Conservation (phyloP, 2,329 filamentous ascomycete species). For the Scedosporium dehoogii region DNA sequence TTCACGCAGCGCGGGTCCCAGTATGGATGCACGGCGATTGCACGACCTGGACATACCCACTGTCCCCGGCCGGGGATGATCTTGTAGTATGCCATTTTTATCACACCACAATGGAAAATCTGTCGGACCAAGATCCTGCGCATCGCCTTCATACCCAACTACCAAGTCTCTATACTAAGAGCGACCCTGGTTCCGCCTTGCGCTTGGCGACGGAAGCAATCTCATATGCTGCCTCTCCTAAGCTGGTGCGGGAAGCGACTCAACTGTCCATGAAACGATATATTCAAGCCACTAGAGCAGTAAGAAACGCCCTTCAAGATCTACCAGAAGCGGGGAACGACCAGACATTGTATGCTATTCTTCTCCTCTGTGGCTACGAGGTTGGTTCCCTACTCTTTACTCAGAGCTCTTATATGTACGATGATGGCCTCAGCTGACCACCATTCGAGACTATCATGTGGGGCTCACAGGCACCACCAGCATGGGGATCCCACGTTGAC, state of each 20-base stretch:
- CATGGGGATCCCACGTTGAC: conserved; percentile 7
- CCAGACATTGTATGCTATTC: conserved; percentile 9
- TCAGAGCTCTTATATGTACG: background rate
- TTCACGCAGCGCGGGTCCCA: background rate
- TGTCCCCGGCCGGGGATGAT: conserved; percentile 5
- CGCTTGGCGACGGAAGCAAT: conserved; percentile 9
- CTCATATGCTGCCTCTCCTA: conserved; percentile 7
- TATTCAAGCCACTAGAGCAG: conserved; percentile 4
- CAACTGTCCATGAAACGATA: conserved; percentile 7
- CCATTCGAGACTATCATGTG: conserved; percentile 6
- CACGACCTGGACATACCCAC: background rate
- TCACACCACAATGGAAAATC: conserved; percentile 5
- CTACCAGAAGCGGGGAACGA: background rate
- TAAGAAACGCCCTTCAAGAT: conserved; percentile 6
- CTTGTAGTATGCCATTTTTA: conserved; percentile 8
- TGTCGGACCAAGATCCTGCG: conserved; percentile 7
- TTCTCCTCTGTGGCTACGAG: conserved; percentile 10
- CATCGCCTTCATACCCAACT: conserved; percentile 6
- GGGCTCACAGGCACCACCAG: background rate
- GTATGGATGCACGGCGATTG: background rate
- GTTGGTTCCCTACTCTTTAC: conserved; percentile 1
- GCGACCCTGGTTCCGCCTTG: conserved; percentile 6
- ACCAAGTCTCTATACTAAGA: conserved; percentile 5
- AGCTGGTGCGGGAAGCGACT: background rate
- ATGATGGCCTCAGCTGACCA: background rate